A percentile compares a stretch with the other conserved stretches of the same genome.
phyloP scores from a whole-genome alignment of 2,329 filamentous ascomycete species.

The Hypomyces perniciosus region DNA sequence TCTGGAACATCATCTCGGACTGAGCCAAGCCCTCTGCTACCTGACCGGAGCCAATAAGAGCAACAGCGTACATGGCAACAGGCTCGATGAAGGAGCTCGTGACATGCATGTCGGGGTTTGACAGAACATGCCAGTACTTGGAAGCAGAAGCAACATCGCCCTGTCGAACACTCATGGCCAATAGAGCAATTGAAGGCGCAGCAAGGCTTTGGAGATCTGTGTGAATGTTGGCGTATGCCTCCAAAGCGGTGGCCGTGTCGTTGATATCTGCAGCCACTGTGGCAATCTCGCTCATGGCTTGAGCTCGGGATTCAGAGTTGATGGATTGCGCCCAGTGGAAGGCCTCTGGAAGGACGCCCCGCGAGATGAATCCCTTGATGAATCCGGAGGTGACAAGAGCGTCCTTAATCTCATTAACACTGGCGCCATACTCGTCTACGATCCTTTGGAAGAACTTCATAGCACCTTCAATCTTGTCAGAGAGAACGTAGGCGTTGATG shows the following conservation, averaged over 20 bases:
- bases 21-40: constrained; percentile 74
- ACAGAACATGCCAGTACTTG: constrained; percentile 73
- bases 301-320: constrained; percentile 50
- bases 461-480: constrained; percentile 73
- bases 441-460: constrained; percentile 82
- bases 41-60: constrained; percentile 78
- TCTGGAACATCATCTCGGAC: constrained; percentile 79
- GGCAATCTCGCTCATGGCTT: constrained; percentile 67
- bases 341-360: constrained; percentile 66
- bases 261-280: constrained; percentile 74
- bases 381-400: constrained; percentile 68
- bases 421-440: constrained; percentile 53
- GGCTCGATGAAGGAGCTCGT: constrained; percentile 72
- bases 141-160: constrained; percentile 73
- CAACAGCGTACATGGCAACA: constrained; percentile 83
- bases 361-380: constrained; percentile 68
- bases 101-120: constrained; percentile 53
- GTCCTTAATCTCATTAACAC: constrained; percentile 60
- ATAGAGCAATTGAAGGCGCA: constrained; percentile 67
- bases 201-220: constrained; percentile 43
- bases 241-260: constrained; percentile 60
- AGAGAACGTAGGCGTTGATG: constrained; percentile 80
- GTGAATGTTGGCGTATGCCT: constrained; percentile 57
- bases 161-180: constrained; percentile 79
- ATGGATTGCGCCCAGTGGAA: constrained; percentile 65